phyloP scores from a whole-genome alignment of 2,329 filamentous ascomycete species.

The Fusarium vanettenii region DNA sequence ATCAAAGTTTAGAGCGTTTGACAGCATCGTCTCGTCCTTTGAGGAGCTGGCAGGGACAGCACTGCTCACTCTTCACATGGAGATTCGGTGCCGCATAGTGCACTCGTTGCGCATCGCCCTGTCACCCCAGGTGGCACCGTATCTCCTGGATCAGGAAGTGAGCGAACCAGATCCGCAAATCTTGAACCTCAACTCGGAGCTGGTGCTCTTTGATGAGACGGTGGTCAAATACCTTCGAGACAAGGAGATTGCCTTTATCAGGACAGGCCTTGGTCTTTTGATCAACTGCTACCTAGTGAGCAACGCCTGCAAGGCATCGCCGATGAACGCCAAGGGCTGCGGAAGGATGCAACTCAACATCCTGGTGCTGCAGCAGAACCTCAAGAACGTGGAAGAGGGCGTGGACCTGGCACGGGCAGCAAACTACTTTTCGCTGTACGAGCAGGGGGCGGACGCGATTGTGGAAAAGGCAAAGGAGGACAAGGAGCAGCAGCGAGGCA shows the following conservation, averaged over 20 bases:
- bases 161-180: conserved; percentile 83
- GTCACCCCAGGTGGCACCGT: conserved; percentile 70
- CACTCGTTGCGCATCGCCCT: conserved; percentile 77
- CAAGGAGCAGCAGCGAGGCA: conserved; percentile 50
- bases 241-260: conserved; percentile 79
- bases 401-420: conserved; percentile 73
- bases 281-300: conserved; percentile 83
- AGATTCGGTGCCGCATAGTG: conserved; percentile 86
- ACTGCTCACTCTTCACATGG: conserved; percentile 87
- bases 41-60: conserved; percentile 82
- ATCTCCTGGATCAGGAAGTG: conserved; percentile 77
- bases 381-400: conserved; percentile 88
- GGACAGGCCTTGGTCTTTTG: conserved; percentile 79
- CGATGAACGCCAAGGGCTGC: conserved; percentile 87
- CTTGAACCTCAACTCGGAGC: conserved; percentile 82
- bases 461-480: conserved; percentile 69
- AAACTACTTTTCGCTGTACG: conserved; percentile 77
- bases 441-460: conserved; percentile 72
- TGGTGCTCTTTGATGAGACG: conserved; percentile 90
- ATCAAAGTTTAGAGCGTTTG: conserved; percentile 73
- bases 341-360: conserved; percentile 94
- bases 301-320: conserved; percentile 76
- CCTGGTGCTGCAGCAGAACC: conserved; percentile 93
- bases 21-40: conserved; percentile 85
- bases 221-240: conserved; percentile 77